Base-by-base conservation (phyloP, 2,329 filamentous ascomycete species). In the Exophiala xenobiotica region DNA sequence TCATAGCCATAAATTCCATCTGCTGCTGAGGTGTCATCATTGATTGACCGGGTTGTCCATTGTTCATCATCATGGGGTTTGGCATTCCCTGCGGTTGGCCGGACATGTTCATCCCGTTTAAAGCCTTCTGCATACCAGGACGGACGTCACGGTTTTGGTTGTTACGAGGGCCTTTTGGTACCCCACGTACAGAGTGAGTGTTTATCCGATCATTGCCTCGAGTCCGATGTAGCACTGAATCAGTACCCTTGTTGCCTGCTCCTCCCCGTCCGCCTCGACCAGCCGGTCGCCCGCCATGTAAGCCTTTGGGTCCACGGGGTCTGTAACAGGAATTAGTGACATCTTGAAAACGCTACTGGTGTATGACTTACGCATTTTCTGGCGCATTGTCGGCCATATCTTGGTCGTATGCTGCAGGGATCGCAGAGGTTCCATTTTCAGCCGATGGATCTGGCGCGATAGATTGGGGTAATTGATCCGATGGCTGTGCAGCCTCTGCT, bases 261-360 rank as follows among this genome's bases (percentile, higher is more conserved):
- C 95, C 81, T 61, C 96, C 90, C 43, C 90, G 89, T 68, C 90
- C 90, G 53, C 88, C 87, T 60, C 88, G 83, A 48, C 82, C 79
- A 49, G 78, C 75, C 49, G 79, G 77, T 61, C 77, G 81, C 46
- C 82, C 82, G 67, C 87, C 89, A 65, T 93, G 87, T 90, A 97
- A 96, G 26, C 91, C 90, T 68, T 91, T 93, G 14, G 93, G 93
- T 50, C 92, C 93, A 45, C 90, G 97, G 7, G 93, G 93, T 65
- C 92, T 96, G 64, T 53, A 31, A 7, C 47, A 43, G 26, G 6
- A 51, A 33, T 53, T 31, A 53, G 24, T 41, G 29, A 26, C 14
- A 6, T 38, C 6, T 37, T 23, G 23, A 23, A 24, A 16, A n/a
- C 48, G 29, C 3, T 26, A 9, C 8, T 20, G 22, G 27, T 16